phyloP scores from a whole-genome alignment of 1,139 yeast species.

The Blastobotrys persicus region DNA sequence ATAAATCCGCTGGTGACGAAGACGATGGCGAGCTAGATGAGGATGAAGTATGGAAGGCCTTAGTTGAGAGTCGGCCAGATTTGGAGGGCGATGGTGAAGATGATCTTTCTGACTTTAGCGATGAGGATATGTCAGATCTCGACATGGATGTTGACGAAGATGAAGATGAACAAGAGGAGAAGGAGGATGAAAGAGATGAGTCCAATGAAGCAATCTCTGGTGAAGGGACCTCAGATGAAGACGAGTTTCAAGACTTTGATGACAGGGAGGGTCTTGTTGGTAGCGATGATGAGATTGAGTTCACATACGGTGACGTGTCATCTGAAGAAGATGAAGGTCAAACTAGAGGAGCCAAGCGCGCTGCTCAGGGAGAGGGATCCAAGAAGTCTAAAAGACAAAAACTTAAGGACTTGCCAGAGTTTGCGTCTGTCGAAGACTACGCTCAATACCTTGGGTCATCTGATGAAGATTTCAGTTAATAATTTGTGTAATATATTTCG shows the following conservation, averaged over 20 bases:
- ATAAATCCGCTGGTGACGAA: constrained; percentile 22
- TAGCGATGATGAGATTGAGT: constrained; percentile 25
- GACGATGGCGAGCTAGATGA: constrained; percentile 50
- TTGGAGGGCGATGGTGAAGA: constrained; percentile 59
- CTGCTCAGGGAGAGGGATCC: constrained; percentile 17
- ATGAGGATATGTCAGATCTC: constrained; percentile 48
- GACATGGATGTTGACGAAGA: constrained; percentile 45
- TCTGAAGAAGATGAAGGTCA: constrained; percentile 21
- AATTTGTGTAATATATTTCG: constrained; percentile 6
- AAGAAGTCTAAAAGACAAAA: constrained; percentile 55
- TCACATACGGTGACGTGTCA: constrained; percentile 21
- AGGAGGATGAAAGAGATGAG: constrained; percentile 29
- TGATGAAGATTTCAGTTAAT: constrained; percentile 29
- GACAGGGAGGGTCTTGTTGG: constrained; percentile 30
- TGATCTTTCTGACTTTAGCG: constrained; percentile 32
- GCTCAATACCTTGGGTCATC: constrained; percentile 61
- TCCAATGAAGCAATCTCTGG: constrained; percentile 34
- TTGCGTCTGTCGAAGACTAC: constrained; percentile 89
- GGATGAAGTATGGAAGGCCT: constrained; percentile 85
- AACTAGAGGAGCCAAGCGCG: constrained; percentile 32
- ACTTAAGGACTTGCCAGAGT: constrained; percentile 70
- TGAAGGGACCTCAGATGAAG: constrained; percentile 31
- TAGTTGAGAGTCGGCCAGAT: constrained; percentile 81
- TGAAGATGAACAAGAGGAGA: constrained; percentile 36
- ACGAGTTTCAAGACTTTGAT: constrained; percentile 29